These are phyloP conservation scores for Trebouxia gelatinosa DNA, from an alignment of 163 green algal species.

Conservation along the genomic window DNA sequence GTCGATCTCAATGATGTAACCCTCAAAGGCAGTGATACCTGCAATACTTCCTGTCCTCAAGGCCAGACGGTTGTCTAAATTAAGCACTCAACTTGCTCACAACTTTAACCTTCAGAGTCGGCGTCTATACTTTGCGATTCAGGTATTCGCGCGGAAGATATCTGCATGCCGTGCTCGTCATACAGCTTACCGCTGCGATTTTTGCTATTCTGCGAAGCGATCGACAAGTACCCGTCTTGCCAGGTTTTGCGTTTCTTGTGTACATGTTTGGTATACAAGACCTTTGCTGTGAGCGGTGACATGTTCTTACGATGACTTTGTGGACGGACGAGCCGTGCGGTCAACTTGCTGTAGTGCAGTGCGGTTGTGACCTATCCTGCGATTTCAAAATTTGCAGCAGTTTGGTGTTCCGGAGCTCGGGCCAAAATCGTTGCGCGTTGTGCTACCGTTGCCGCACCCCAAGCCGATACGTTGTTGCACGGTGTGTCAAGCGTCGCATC, in stretches of 20 bases:
- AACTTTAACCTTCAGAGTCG: neutral
- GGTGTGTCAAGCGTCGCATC: too few species aligned
- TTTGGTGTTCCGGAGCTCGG: too few species aligned
- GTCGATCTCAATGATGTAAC: slow-evolving; percentile 4
- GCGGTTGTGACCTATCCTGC: too few species aligned
- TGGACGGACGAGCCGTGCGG: too few species aligned
- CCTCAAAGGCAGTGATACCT: slow-evolving; percentile 18
- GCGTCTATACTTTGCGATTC: neutral
- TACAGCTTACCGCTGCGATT: neutral
- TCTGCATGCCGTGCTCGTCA: neutral
- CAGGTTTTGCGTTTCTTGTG: slow-evolving; percentile 5
- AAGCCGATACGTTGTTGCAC: too few species aligned
- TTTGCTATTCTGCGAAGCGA: neutral
- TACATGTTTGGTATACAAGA: slow-evolving; percentile 14
- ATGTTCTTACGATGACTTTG: too few species aligned
- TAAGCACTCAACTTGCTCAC: neutral
- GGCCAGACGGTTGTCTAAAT: neutral
- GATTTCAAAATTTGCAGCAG: too few species aligned
- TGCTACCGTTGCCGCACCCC: too few species aligned
- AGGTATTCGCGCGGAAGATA: neutral
- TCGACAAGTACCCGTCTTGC: neutral
- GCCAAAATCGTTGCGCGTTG: too few species aligned
- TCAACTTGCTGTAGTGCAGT: too few species aligned
- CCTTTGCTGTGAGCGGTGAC: neutral
- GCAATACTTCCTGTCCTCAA: neutral